phyloP scores from a whole-genome alignment of 1,284 basidiomycete genomes.

The Trichosporon sp. region DNA sequence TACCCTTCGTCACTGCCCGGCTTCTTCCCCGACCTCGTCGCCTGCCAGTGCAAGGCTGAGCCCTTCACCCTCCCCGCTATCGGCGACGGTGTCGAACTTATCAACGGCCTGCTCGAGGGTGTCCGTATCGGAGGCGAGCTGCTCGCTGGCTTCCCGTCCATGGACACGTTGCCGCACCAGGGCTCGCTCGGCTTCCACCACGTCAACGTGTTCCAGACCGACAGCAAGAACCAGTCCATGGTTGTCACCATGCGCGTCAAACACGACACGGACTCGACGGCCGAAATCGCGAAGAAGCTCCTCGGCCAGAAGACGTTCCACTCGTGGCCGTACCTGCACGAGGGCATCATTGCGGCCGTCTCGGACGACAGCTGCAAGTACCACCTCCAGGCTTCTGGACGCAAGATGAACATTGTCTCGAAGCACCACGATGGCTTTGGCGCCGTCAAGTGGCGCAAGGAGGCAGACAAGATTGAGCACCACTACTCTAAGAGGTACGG shows the following conservation, averaged over 20 bases:
- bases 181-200: conserved; percentile 78
- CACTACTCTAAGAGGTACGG: conserved; percentile 87
- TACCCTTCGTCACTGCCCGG: conserved; percentile 92
- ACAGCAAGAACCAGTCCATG: conserved; percentile 90
- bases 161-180: conserved; percentile 83
- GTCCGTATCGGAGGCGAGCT: conserved; percentile 83
- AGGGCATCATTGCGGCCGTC: conserved; percentile 82
- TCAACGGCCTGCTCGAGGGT: conserved; percentile 85
- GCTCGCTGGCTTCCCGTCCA: conserved; percentile 92
- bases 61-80: conserved; percentile 85
- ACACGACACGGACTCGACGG: conserved; percentile 66
- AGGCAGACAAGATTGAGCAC: conserved; percentile 77
- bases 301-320: conserved; percentile 78
- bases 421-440: conserved; percentile 72
- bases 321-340: conserved; percentile 93
- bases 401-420: conserved; percentile 64
- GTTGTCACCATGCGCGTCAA: conserved; percentile 80
- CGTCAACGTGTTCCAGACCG: conserved; percentile 90
- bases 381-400: conserved; percentile 66
- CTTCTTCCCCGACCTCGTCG: conserved; percentile 88
- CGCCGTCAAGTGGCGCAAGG: conserved; percentile 71
- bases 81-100: conserved; percentile 73
- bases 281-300: conserved; percentile 74
- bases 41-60: conserved; percentile 76
- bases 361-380: conserved; percentile 88